Base-by-base conservation (phyloP, 805 yeast species). In the Teunomyces aglyptinius region DNA sequence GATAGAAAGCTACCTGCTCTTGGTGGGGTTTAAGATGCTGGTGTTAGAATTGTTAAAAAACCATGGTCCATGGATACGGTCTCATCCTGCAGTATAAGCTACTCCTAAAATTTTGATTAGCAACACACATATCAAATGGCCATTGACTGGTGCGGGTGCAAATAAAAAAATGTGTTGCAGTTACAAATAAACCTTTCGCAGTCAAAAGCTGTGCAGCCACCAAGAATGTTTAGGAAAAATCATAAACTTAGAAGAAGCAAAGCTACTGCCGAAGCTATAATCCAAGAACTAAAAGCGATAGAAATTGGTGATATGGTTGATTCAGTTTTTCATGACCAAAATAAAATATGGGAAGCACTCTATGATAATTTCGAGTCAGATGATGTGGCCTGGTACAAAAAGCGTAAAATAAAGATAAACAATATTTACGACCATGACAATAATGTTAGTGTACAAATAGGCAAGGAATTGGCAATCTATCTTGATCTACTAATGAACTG, bases 21-120 rank as follows among this genome's bases (percentile, higher is more conserved):
- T 36, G 28, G 39, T 36, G 12, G 39, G 39, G 28, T 36, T 36
- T 10, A 36, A 22, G 16, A n/a, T 36, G 18, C 39, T 36, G 39
- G 10, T 36, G 11, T 6, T 36, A n/a, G 28, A 20, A 12, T 6
- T 36, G 11, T 4, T 36, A 7, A n/a, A 36, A 6, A 5, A 36
- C 18, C 13, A 36, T 20, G 27, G 24, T 12, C 28, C 39, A 33
- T 22, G 5, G 5, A 15, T 33, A 19, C 6, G n/a, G 22, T 2
- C 19, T 3, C 10, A 33, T 15, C 24, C 22, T 8, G 12, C 16
- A 8, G 20, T 7, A 24, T 24, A 11, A 24, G 24, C 7, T 20
- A 20, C 2, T 20, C 2, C 6, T 7, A 20, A 20, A 5, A 4
- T 20, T 20, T 20, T 20, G 5, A 20, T 20, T 20, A 5, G 24